Evolutionary conservation across 108 stramenopile genomes (phyloP), one percentile per base, ranked within the genome.

Genomic region (Skeletonema menzelii): DNA sequence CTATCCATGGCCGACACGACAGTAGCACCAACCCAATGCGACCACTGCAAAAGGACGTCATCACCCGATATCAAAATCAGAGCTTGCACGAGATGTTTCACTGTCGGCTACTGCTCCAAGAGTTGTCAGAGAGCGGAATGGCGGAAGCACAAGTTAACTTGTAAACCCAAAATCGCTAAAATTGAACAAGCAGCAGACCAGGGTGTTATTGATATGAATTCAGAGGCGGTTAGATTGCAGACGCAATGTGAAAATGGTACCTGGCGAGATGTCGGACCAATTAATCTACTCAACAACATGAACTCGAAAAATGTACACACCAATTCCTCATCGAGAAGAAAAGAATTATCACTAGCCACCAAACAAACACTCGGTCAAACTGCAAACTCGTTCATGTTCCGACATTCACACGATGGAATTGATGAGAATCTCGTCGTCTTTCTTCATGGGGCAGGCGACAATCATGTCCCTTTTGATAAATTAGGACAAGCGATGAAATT

Each of bases 381-480:
- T 28, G 8, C 49, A 27, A 34, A 58, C 37, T 58, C 56, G 11
- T 76, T 63, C 53, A 68, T 19, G 20, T 76, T 63, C 42, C 60
- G 66, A 34, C 75, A 76, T 53, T 76, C 75, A 27, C 55, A 31
- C 27, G 75, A 76, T 63, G 67, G 75, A 1, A 38, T 76, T 27
- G 75, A 76, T 37, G 60, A 59, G 22, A 84, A 84, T 73, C 66
- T 84, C 10, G 22, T 84, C 7, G 73, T 84, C 2, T 68, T 84
- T 17, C 47, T 84, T 6, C 84, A 84, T 70, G 84, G 84, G 12
- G 80, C 84, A 14, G 84, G 84, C 42, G 84, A 82, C 61, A 47
- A 75, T 1, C 80, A 82, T 53, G 1, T 47, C 20, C 69, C 84
- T 26, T 84, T 55, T 73, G 69, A 75, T 70, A 34, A 55, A 24